Conservation (phyloP, 116 monocot species). For the Posidonia oceanica region DNA sequence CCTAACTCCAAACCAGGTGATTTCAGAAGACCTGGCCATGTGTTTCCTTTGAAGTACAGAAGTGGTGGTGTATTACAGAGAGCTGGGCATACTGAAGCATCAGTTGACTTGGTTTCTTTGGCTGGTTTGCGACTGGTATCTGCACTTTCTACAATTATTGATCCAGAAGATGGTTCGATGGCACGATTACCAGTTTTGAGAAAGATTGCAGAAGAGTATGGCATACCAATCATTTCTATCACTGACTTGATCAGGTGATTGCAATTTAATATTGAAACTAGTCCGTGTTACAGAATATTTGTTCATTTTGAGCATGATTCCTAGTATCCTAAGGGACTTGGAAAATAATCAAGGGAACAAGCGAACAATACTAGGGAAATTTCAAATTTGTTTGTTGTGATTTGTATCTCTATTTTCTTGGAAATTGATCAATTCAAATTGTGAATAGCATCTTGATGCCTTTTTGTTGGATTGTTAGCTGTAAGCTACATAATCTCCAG, state of each 20-base stretch:
- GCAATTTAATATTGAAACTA: background rate
- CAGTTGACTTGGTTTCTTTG: conserved; percentile 62
- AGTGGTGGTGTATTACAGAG: conserved; percentile 74
- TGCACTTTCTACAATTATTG: conserved; percentile 57
- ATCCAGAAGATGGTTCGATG: conserved; percentile 61
- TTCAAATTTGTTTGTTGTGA: no score
- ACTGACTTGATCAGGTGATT: conserved; percentile 69
- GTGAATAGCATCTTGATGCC: no score
- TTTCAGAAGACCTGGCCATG: conserved; percentile 75
- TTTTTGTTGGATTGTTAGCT: no score
- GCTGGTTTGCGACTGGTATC: conserved; percentile 52
- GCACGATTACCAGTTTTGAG: conserved; percentile 32
- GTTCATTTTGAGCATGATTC: no score
- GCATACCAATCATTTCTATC: conserved; percentile 56
- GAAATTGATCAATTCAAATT: no score
- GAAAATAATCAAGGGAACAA: no score
- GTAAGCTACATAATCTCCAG: no score
- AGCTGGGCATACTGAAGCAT: conserved; percentile 84
- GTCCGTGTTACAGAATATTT: background rate
- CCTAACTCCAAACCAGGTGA: conserved; percentile 57
- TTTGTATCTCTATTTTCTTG: no score
- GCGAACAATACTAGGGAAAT: no score
- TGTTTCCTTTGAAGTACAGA: conserved; percentile 71
- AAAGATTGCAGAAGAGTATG: conserved; percentile 40
- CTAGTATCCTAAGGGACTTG: no score